A percentile compares a stretch with the other conserved stretches of the same genome.
These are phyloP conservation scores for Boletus vinaceobasis DNA, from an alignment of 768 basidiomycete genomes.

Conservation along the genomic window DNA sequence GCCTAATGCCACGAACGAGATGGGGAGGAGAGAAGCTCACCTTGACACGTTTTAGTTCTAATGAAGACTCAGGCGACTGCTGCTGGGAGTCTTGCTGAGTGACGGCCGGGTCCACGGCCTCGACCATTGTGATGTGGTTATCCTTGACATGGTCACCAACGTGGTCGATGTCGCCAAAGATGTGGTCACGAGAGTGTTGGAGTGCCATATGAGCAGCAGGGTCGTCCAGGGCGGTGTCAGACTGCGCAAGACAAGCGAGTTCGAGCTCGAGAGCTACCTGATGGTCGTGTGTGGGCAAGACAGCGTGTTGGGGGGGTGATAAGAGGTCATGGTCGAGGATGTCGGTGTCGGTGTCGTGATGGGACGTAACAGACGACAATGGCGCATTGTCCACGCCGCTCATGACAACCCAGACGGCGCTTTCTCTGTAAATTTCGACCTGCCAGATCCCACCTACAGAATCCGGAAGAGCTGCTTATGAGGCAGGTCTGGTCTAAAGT, in stretches of 20 bases:
- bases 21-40: slow-evolving; percentile 39
- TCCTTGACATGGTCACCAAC: slow-evolving; percentile 33
- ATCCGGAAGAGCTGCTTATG: slow-evolving; percentile 20
- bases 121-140: slow-evolving; percentile 32
- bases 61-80: slow-evolving; percentile 60
- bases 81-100: slow-evolving; percentile 56
- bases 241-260: slow-evolving; percentile 26
- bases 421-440: slow-evolving; percentile 19
- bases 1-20: slow-evolving; percentile 12
- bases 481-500: slow-evolving; percentile 15
- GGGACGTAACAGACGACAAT: slow-evolving; percentile 28
- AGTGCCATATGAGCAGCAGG: slow-evolving; percentile 26
- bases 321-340: slow-evolving; percentile 32
- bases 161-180: slow-evolving; percentile 33
- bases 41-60: slow-evolving; percentile 85
- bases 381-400: slow-evolving; percentile 40
- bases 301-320: slow-evolving; percentile 30
- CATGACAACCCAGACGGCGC: slow-evolving; percentile 34
- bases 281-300: slow-evolving; percentile 30
- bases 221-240: slow-evolving; percentile 28
- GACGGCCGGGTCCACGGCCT: slow-evolving; percentile 37
- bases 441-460: slow-evolving; percentile 19
- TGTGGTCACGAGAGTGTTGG: slow-evolving; percentile 30
- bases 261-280: slow-evolving; percentile 29
- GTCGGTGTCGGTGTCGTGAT: slow-evolving; percentile 29